Evolutionary conservation across 108 stramenopile genomes (phyloP), one percentile per base, ranked within the genome.

Genomic region (Discostella stelligeroides): DNA sequence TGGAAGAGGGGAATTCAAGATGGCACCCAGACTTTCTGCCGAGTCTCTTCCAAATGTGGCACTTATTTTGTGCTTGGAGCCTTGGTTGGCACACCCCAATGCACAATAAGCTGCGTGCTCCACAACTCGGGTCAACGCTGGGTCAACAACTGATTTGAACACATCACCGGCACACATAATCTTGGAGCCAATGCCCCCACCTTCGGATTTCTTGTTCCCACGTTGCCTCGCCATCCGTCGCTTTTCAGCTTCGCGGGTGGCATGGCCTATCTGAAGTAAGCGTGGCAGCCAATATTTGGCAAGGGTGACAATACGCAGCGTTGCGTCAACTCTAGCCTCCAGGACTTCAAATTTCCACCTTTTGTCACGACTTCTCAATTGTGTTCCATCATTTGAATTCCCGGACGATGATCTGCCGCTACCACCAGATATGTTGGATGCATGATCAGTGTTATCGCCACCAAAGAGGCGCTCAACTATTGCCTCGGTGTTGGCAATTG

Each of bases 311-410:
- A 86, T 81, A 57, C 85, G 82, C 48, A 84, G 73, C 13, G 93
- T 90, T 38, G 89, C 79, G 38, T 86, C 68, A 27, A 89, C 91
- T 38, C 93, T 71, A 0, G 89, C 81, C 46, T 95, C 93, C 8
- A 95, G 83, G 28, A 89, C 76, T 47, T 95, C 93, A 55, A 89
- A 90, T 64, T 92, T 95, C 93, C 93, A 95, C 60, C 91, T 83
- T 51, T 92, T 95, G 59, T 82, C 56, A 46, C 82, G 53, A 65
- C 53, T 64, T 63, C 68, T 13, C 71, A 80, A 12, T 80, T 43
- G 8, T 67, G 54, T 20, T 57, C 60, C 4, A 62, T 29, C n/a
- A n/a, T n/a, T n/a, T n/a, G n/a, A n/a, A n/a, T n/a, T n/a, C n/a
- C n/a, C n/a, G n/a, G n/a, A n/a, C n/a, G n/a, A n/a, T n/a, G n/a